Percentiles rank a stretch among this genome's conserved stretches.
These are phyloP conservation scores for Heteromeles arbutifolia DNA, from an alignment of 306 rosid genomes.

Conservation along the genomic window DNA sequence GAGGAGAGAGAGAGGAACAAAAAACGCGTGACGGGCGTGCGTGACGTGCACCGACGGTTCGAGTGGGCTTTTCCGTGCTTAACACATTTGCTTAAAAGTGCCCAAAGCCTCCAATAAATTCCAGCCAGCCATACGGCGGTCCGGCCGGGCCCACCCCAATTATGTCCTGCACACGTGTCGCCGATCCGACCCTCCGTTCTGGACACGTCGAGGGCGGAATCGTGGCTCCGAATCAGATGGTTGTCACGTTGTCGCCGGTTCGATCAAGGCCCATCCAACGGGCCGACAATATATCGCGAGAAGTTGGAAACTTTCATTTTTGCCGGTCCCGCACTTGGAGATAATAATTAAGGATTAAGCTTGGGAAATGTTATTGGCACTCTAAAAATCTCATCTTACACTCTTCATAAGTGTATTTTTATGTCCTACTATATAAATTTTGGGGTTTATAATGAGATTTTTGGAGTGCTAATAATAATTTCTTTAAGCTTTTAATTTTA, in stretches of 20 bases:
- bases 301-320: not conserved
- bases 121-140: conserved; percentile 31
- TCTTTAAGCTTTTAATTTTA: not conserved
- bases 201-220: conserved; percentile 18
- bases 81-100: not conserved
- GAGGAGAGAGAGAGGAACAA: not conserved
- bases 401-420: too few relatives aligned
- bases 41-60: conserved; percentile 33
- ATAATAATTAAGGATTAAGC: not conserved
- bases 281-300: conserved; percentile 70
- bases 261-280: not conserved
- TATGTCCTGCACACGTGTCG: conserved; percentile 13
- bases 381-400: too few relatives aligned
- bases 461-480: too few relatives aligned
- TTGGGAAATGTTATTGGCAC: too few relatives aligned
- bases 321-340: not conserved
- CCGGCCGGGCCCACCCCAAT: conserved; percentile 20
- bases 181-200: not conserved
- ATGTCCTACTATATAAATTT: too few relatives aligned
- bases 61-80: not conserved
- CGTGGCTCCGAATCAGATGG: conserved; percentile 1
- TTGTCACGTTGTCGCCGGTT: conserved; percentile 1
- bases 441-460: too few relatives aligned
- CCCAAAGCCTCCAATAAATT: conserved; percentile 40
- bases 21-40: conserved; percentile 13